These are phyloP conservation scores for Zarea fungicola DNA, from an alignment of 2,329 filamentous ascomycete genomes.

Conservation along the genomic window DNA sequence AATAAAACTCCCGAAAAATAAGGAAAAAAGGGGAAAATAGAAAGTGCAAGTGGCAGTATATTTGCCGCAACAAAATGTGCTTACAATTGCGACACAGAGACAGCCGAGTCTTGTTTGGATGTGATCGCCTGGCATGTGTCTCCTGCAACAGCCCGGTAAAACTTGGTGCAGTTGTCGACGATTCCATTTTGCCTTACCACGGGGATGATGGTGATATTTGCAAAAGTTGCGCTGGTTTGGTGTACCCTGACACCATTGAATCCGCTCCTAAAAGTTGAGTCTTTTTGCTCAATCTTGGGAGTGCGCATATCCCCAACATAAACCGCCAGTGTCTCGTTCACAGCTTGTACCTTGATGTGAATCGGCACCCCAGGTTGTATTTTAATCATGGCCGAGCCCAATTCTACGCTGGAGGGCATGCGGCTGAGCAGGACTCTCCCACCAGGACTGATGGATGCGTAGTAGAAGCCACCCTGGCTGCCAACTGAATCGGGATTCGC, in stretches of 20 bases:
- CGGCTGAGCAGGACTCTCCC: not conserved
- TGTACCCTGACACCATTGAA: not conserved
- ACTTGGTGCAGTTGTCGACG: slow-evolving; percentile 12
- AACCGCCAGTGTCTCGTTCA: not conserved
- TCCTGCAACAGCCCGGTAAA: slow-evolving; percentile 9
- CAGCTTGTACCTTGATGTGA: not conserved
- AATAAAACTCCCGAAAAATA: no score
- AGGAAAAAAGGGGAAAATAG: no score
- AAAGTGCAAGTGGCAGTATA: no score
- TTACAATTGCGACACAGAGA: slow-evolving; percentile 6
- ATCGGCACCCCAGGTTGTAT: not conserved
- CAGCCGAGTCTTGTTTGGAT: not conserved
- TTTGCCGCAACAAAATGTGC: not conserved
- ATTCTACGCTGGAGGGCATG: not conserved
- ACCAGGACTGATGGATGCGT: not conserved
- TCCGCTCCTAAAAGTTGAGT: not conserved
- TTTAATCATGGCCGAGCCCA: not conserved
- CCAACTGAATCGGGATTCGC: not conserved
- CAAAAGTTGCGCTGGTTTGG: not conserved
- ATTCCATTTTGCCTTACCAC: slow-evolving; percentile 14
- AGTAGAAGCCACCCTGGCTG: not conserved
- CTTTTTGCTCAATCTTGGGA: not conserved
- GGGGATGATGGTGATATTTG: slow-evolving; percentile 3
- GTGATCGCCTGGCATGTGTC: slow-evolving; percentile 10
- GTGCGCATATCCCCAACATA: not conserved